Base-by-base conservation (phyloP, 140 eudicot genomes). In the Erigeron philadelphicus region DNA sequence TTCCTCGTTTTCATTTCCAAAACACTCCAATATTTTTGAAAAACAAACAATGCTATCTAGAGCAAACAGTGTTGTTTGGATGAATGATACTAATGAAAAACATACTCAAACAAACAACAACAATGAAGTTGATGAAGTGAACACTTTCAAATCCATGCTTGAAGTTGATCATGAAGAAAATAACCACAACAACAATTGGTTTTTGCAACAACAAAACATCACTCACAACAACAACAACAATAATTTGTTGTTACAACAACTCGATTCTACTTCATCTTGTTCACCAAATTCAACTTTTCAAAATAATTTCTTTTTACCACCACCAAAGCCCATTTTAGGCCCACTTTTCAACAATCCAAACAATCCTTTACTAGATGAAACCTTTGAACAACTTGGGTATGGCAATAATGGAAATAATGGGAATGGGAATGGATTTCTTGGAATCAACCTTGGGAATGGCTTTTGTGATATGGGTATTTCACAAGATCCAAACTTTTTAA, bases 211-310 rank as follows among this genome's bases (percentile, higher is more conserved):
- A 49, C 78, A 73, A 73, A 83, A 75, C 56, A 78, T 31, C 38
- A 31, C 38, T 31, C 38, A 31, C 52, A 63, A 49, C 59, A 15
- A 16, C 59, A 18, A 6, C 56, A 13, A 49, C 78, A 73, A 73
- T 49, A 78, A 80, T 62, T 47, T 79, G 52, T 64, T 85, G 4
- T 23, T 83, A n/a, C 86, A 85, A 9, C 83, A 74, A 0, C 66
- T 86, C 35, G 95, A 84, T 61, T 84, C 87, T 38, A 80, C 96
- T 12, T 79, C 92, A 9, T 83, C 93, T n/a, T 88, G 93, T 65
- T 85, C 96, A 2, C 85, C 91, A 47, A 69, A 31, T 31, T 31
- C 38, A 31, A 1, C 84, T 25, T 75, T 67, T 6, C 87, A 84
- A 43, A 79, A 74, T 7, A 81, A 78, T 43, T 83, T 53, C 77